Evolutionary conservation across 352 stramenopile genomes (phyloP).

Genomic region (Globisporangium ultimum): DNA sequence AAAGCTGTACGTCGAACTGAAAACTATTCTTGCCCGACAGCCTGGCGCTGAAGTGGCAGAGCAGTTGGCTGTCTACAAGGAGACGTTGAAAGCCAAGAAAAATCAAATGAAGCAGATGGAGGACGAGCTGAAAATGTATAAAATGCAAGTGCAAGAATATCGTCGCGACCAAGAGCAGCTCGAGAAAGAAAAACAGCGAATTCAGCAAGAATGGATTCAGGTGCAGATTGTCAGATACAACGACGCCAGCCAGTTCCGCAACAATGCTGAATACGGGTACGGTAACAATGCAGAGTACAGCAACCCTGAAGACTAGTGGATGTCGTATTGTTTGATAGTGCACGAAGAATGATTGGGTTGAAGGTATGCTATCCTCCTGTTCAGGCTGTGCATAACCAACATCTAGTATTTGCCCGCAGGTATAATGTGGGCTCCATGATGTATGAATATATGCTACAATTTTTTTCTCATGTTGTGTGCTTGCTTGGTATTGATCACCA

Average conservation of each 20-base stretch:
- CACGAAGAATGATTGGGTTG: too few species aligned
- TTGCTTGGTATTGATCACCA: too few species aligned
- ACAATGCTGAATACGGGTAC: slow-evolving; percentile 1
- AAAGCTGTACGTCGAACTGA: slow-evolving; percentile 91
- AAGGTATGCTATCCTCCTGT: too few species aligned
- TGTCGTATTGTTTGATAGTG: not conserved
- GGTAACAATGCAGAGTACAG: not conserved
- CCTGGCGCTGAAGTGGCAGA: slow-evolving; percentile 85
- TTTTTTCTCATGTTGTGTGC: too few species aligned
- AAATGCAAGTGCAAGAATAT: slow-evolving; percentile 87
- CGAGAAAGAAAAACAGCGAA: slow-evolving; percentile 50
- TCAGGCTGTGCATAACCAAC: too few species aligned
- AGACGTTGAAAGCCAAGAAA: slow-evolving; percentile 86
- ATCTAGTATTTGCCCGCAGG: too few species aligned
- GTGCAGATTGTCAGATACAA: slow-evolving; percentile 24
- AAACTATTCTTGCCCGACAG: slow-evolving; percentile 84
- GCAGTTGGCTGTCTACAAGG: slow-evolving; percentile 83
- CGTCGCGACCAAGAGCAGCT: slow-evolving; percentile 57
- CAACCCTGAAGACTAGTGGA: slow-evolving; percentile 8
- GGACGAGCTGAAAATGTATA: slow-evolving; percentile 91
- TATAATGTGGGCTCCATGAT: too few species aligned
- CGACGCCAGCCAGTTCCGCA: not conserved
- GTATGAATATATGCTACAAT: too few species aligned
- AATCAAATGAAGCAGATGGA: slow-evolving; percentile 84
- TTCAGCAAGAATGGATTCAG: slow-evolving; percentile 67